Evolutionary conservation across 2,329 filamentous ascomycete genomes (phyloP).

Genomic region (Trichoderma brevicompactum): DNA sequence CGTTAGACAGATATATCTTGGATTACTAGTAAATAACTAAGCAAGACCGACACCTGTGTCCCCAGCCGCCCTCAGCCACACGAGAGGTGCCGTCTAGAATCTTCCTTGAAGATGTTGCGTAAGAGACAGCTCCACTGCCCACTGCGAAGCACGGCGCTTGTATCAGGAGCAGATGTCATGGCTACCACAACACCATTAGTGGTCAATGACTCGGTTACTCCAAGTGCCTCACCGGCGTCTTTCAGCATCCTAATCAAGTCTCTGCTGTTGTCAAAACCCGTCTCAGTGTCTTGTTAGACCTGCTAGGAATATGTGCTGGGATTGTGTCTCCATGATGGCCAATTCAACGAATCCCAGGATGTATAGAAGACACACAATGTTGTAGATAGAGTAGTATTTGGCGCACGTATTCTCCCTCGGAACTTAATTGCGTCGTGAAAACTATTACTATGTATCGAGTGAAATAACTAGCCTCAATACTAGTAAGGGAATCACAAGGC

Average conservation of each 20-base stretch:
- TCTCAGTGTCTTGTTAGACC: neutral
- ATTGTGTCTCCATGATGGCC: neutral
- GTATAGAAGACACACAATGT: too few species aligned
- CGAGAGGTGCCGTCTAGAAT: too few species aligned
- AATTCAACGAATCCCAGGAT: neutral
- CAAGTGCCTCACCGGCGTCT: neutral
- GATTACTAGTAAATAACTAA: too few species aligned
- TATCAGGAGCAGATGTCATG: neutral
- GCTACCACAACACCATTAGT: neutral
- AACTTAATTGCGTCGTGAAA: too few species aligned
- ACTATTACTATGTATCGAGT: too few species aligned
- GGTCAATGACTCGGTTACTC: neutral
- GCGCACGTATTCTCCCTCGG: too few species aligned
- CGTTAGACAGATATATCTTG: too few species aligned
- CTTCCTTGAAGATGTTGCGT: neutral
- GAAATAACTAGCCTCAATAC: too few species aligned
- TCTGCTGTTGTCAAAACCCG: neutral
- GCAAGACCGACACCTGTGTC: too few species aligned
- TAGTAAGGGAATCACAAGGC: too few species aligned
- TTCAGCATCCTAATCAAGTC: neutral
- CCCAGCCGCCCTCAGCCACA: too few species aligned
- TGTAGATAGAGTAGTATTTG: too few species aligned
- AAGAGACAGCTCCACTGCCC: neutral
- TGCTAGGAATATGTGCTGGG: neutral
- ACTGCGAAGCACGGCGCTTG: neutral